These are phyloP conservation scores for Maudiozyma bulderi DNA, from an alignment of 805 yeast species.

Conservation along the genomic window DNA sequence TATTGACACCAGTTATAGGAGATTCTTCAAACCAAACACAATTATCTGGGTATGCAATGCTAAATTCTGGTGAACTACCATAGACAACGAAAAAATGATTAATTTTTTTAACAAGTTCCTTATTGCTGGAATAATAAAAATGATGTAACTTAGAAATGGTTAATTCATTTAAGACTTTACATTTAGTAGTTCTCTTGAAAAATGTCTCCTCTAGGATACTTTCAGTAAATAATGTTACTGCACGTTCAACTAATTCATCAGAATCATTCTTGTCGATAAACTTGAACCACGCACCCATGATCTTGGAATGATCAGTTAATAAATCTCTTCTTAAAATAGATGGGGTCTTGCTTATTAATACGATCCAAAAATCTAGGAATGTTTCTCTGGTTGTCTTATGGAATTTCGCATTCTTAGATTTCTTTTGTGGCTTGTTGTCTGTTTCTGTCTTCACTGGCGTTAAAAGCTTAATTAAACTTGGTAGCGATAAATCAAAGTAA, in stretches of 20 bases:
- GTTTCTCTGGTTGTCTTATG: slow-evolving; percentile 43
- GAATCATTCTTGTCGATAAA: slow-evolving; percentile 48
- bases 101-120: slow-evolving; percentile 31
- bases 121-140: slow-evolving; percentile 35
- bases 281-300: slow-evolving; percentile 62
- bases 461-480: slow-evolving; percentile 52
- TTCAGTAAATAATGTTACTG: slow-evolving; percentile 40
- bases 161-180: slow-evolving; percentile 71
- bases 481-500: slow-evolving; percentile 56
- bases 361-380: slow-evolving; percentile 54
- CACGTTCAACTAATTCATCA: slow-evolving; percentile 29
- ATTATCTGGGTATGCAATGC: slow-evolving; percentile 38
- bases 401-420: slow-evolving; percentile 26
- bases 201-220: slow-evolving; percentile 48
- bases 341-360: slow-evolving; percentile 40
- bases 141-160: slow-evolving; percentile 49
- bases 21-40: slow-evolving; percentile 40
- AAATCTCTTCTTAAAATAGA: slow-evolving; percentile 57
- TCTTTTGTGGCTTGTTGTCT: slow-evolving; percentile 27
- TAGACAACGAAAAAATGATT: slow-evolving; percentile 41
- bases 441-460: slow-evolving; percentile 43
- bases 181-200: slow-evolving; percentile 60
- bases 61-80: slow-evolving; percentile 40
- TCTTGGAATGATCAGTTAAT: slow-evolving; percentile 43
- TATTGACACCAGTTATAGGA: slow-evolving; percentile 12